Conservation (phyloP, 2,329 filamentous ascomycete species). For the Trichoderma atroviride region DNA sequence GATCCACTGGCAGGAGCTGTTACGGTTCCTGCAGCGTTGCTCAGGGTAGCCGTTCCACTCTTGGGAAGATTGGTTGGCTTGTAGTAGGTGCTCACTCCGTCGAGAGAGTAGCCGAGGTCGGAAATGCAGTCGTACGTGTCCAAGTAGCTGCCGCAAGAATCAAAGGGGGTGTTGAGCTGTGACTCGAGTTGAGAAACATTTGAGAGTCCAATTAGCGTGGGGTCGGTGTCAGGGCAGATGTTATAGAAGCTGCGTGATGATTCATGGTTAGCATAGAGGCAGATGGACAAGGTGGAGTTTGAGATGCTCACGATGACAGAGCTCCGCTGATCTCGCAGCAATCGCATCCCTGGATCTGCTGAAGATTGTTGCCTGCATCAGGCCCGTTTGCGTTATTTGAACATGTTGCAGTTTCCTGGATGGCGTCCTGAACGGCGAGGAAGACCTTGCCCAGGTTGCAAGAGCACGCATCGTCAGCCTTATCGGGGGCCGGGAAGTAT, state of each 20-base stretch:
- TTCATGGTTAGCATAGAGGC: slow-evolving; percentile 11
- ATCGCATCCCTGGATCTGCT: slow-evolving; percentile 36
- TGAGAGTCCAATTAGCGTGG: slow-evolving; percentile 31
- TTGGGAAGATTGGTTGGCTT: slow-evolving; percentile 32
- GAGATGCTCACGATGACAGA: slow-evolving; percentile 38
- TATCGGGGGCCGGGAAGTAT: slow-evolving; percentile 43
- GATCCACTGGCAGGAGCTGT: slow-evolving; percentile 40
- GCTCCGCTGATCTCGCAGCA: slow-evolving; percentile 42
- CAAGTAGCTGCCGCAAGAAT: slow-evolving; percentile 29
- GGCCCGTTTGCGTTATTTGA: slow-evolving; percentile 32
- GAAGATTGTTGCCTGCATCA: slow-evolving; percentile 29
- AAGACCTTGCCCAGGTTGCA: slow-evolving; percentile 42
- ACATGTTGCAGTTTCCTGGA: slow-evolving; percentile 28
- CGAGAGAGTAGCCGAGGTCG: slow-evolving; percentile 31
- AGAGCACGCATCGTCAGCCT: slow-evolving; percentile 41
- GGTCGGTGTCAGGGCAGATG: slow-evolving; percentile 40
- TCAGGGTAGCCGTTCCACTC: slow-evolving; percentile 38
- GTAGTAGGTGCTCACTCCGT: slow-evolving; percentile 31
- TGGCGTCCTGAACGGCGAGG: slow-evolving; percentile 29
- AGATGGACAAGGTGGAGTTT: not conserved
- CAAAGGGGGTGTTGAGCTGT: slow-evolving; percentile 28
- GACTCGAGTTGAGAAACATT: slow-evolving; percentile 28
- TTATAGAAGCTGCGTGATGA: slow-evolving; percentile 27
- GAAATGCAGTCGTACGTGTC: slow-evolving; percentile 33
- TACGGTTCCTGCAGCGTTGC: slow-evolving; percentile 37